A percentile compares a stretch with the other conserved stretches of the same genome.
Conservation (phyloP, 176 grass and related monocot species). For the Carex myosuroides region DNA sequence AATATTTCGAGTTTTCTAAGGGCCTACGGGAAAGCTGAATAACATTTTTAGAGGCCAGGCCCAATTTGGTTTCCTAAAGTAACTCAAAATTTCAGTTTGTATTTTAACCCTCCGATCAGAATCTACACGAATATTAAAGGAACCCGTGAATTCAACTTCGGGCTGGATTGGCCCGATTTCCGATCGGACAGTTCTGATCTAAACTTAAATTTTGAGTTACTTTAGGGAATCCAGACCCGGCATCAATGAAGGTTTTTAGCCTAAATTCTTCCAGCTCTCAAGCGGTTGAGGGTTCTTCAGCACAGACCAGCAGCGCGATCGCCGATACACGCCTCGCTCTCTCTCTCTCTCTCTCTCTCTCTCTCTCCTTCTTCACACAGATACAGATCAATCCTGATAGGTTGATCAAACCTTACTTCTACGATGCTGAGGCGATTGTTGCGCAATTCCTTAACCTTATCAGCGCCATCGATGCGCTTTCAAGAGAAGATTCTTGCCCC, state of each 20-base stretch:
- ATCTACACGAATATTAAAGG: too few relatives aligned
- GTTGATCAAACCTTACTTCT: not conserved
- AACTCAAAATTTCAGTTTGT: too few relatives aligned
- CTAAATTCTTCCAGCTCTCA: not conserved
- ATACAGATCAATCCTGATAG: not conserved
- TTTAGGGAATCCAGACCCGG: too few relatives aligned
- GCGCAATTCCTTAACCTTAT: not conserved
- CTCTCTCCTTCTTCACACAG: not conserved
- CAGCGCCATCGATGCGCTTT: constrained; percentile 1
- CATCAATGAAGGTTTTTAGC: not conserved
- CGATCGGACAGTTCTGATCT: too few relatives aligned
- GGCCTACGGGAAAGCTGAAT: too few relatives aligned
- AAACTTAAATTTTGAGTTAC: too few relatives aligned
- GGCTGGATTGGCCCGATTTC: too few relatives aligned
- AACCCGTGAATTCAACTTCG: too few relatives aligned
- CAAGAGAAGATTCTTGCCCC: constrained; percentile 8
- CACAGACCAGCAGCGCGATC: not conserved
- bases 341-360: not conserved
- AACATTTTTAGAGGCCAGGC: too few relatives aligned
- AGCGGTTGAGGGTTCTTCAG: not conserved
- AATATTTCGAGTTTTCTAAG: too few relatives aligned
- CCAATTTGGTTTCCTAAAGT: too few relatives aligned
- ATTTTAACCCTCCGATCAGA: too few relatives aligned
- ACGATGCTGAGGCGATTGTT: constrained; percentile 20
- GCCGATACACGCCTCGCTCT: not conserved